Evolutionary conservation across 1,284 basidiomycete genomes (phyloP).

Genomic region (Fistulina hepatica): DNA sequence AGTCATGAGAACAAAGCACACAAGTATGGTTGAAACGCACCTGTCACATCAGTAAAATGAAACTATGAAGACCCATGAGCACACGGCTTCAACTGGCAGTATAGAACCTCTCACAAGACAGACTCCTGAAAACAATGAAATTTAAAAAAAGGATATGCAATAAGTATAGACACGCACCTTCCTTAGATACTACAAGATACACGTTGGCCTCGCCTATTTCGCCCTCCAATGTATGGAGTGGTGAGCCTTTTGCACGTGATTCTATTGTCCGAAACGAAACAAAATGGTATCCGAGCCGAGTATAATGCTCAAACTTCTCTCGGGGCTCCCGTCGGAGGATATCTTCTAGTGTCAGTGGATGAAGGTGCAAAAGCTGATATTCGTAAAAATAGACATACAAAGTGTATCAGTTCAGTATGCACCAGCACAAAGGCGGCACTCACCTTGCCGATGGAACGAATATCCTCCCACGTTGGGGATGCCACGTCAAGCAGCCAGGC

Average conservation of each 20-base stretch:
- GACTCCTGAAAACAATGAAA: slow-evolving; percentile 4
- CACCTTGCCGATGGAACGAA: slow-evolving; percentile 81
- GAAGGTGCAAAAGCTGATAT: slow-evolving; percentile 70
- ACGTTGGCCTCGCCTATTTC: slow-evolving; percentile 72
- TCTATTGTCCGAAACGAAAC: slow-evolving; percentile 84
- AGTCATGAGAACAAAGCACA: background rate
- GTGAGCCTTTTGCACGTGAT: slow-evolving; percentile 27
- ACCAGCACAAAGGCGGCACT: slow-evolving; percentile 15
- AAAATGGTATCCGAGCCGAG: slow-evolving; percentile 88
- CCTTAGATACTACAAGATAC: slow-evolving; percentile 83
- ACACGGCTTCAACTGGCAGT: background rate
- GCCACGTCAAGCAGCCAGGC: slow-evolving; percentile 93
- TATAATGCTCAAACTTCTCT: slow-evolving; percentile 88
- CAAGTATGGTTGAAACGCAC: slow-evolving; percentile 21
- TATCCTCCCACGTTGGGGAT: slow-evolving; percentile 84
- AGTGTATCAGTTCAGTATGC: background rate
- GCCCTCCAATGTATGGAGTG: slow-evolving; percentile 26
- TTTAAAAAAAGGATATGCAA: slow-evolving; percentile 4
- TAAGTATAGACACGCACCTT: slow-evolving; percentile 76
- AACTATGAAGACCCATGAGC: slow-evolving; percentile 43
- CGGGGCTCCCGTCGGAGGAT: slow-evolving; percentile 90
- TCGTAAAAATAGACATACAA: slow-evolving; percentile 2
- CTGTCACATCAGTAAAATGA: slow-evolving; percentile 84
- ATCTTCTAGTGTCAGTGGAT: slow-evolving; percentile 92
- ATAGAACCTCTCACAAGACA: background rate